Percentiles rank a stretch among this genome's conserved stretches.
Conservation (phyloP, 1,284 basidiomycete species). For the Anthracocystis setariae region DNA sequence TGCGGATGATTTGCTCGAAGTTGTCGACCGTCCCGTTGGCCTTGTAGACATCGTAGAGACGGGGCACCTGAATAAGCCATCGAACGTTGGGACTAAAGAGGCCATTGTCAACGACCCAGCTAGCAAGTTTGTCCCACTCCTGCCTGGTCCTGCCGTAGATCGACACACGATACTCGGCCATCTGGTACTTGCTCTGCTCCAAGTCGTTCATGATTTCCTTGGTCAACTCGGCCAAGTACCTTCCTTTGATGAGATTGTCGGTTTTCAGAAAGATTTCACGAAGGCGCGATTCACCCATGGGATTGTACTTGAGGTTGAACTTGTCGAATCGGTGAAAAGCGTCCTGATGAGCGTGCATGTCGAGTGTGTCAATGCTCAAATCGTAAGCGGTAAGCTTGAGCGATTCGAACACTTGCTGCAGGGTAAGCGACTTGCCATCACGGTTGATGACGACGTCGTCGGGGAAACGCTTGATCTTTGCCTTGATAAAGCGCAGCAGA, state of each 20-base stretch:
- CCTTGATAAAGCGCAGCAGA: conserved; percentile 97
- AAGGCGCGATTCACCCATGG: conserved; percentile 91
- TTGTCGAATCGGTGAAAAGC: conserved; percentile 95
- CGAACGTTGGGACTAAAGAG: conserved; percentile 95
- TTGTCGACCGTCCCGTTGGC: conserved; percentile 83
- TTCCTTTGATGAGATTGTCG: conserved; percentile 79
- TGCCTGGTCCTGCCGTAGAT: conserved; percentile 81
- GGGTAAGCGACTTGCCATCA: conserved; percentile 87
- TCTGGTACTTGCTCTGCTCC: conserved; percentile 97
- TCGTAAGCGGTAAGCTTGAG: conserved; percentile 96
- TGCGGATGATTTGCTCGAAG: conserved; percentile 89
- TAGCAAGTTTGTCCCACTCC: conserved; percentile 98
- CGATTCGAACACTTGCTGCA: conserved; percentile 93
- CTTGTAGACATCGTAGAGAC: conserved; percentile 96
- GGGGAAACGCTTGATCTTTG: conserved; percentile 87
- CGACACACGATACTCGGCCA: conserved; percentile 88
- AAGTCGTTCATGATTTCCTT: conserved; percentile 95
- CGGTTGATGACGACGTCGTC: conserved; percentile 94
- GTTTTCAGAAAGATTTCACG: conserved; percentile 99
- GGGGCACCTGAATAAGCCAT: conserved; percentile 96
- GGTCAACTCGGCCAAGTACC: conserved; percentile 94
- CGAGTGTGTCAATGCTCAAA: conserved; percentile 96
- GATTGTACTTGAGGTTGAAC: conserved; percentile 77
- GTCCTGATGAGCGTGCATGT: conserved; percentile 98
- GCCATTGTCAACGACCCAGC: conserved; percentile 94